Percentiles rank a stretch among this genome's conserved stretches.
Conservation (phyloP, 1,139 yeast genomes). For the Candida sojae region DNA sequence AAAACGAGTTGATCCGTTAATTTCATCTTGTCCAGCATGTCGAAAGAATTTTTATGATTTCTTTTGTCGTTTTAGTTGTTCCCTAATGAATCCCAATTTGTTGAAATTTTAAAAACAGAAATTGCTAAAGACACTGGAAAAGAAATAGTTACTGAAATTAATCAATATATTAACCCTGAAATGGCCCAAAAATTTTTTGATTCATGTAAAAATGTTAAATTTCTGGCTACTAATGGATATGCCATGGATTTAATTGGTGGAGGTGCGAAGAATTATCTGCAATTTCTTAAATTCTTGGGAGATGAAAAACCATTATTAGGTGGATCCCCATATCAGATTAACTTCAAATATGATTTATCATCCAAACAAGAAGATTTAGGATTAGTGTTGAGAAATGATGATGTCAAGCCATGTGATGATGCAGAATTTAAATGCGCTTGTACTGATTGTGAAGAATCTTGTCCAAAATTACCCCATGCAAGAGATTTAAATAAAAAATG, state of each 20-base stretch:
- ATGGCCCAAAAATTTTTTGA: constrained; percentile 71
- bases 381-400: constrained; percentile 27
- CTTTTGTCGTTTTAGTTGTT: constrained; percentile 89
- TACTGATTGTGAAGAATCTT: constrained; percentile 79
- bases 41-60: constrained; percentile 78
- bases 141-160: constrained; percentile 70
- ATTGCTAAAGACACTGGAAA: constrained; percentile 52
- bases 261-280: constrained; percentile 74
- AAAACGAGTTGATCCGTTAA: constrained; percentile 73
- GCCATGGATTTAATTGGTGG: constrained; percentile 98
- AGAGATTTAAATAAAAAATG: constrained; percentile 42
- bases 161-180: constrained; percentile 57
- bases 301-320: constrained; percentile 93
- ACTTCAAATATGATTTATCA: constrained; percentile 54
- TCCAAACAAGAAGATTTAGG: constrained; percentile 18
- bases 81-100: constrained; percentile 80
- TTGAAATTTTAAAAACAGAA: constrained; percentile 61
- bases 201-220: constrained; percentile 87
- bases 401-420: constrained; percentile 61
- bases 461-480: constrained; percentile 65
- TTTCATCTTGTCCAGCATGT: constrained; percentile 95
- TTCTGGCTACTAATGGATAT: constrained; percentile 91
- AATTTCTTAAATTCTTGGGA: constrained; percentile 84
- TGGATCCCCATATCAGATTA: constrained; percentile 94
- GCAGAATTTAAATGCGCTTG: constrained; percentile 80